Evolutionary conservation across 441 rosid species (phyloP).

Genomic region (Erodium chrysanthum): DNA sequence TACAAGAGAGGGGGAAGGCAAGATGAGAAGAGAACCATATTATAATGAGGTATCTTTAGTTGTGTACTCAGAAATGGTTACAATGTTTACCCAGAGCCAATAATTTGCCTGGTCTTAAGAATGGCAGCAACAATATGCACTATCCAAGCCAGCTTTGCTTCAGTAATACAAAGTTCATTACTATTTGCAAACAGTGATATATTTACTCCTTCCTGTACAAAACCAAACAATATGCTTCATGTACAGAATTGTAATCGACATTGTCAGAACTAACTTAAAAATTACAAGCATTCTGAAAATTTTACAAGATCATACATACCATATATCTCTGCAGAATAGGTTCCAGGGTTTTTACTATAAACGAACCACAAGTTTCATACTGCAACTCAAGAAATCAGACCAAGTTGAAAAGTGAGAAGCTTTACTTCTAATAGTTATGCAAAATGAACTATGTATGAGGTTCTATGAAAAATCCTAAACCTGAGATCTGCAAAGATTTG

Average conservation of each 20-base stretch:
- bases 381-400: constrained; percentile 31
- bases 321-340: constrained; percentile 89
- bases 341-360: constrained; percentile 78
- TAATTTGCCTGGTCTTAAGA: constrained; percentile 74
- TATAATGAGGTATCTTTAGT: not conserved
- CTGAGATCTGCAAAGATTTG: constrained; percentile 97
- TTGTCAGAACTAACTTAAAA: constrained; percentile 7
- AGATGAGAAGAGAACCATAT: not conserved
- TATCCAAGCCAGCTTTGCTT: constrained; percentile 94
- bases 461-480: constrained; percentile 27
- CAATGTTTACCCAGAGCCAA: constrained; percentile 68
- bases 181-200: constrained; percentile 35
- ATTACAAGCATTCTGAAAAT: constrained; percentile 10
- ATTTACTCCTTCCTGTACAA: constrained; percentile 65
- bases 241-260: constrained; percentile 9
- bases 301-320: constrained; percentile 42
- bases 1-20: constrained; percentile 29
- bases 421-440: constrained; percentile 2
- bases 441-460: constrained; percentile 7
- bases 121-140: constrained; percentile 94
- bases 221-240: constrained; percentile 12
- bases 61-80: constrained; percentile 9
- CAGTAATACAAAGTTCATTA: constrained; percentile 64
- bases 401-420: constrained; percentile 7
- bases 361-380: constrained; percentile 81